Percentiles rank a stretch among this genome's conserved stretches.
Conservation (phyloP, 108 stramenopile species). For the Fragilaria radians region DNA sequence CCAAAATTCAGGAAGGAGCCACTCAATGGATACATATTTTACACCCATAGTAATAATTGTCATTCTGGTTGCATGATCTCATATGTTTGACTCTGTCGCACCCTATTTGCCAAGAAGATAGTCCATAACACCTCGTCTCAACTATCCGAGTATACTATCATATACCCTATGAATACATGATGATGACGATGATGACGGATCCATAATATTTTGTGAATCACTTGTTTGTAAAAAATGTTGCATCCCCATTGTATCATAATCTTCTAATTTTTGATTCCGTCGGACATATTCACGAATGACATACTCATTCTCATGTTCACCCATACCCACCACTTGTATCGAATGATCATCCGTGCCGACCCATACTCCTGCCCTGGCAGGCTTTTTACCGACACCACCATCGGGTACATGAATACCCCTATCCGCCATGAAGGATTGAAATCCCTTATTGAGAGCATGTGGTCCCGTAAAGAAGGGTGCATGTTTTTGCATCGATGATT, state of each 20-base stretch:
- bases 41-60: too few relatives aligned
- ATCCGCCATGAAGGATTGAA: conserved; percentile 16
- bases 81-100: too few relatives aligned
- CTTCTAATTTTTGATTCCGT: conserved; percentile 4
- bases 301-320: conserved; percentile 27
- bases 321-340: conserved; percentile 24
- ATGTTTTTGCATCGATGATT: background rate
- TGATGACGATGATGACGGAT: too few relatives aligned
- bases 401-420: conserved; percentile 12
- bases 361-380: conserved; percentile 21
- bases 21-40: too few relatives aligned
- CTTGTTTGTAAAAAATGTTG: too few relatives aligned
- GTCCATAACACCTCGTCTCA: too few relatives aligned
- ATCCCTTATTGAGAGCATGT: conserved; percentile 27
- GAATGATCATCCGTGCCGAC: conserved; percentile 21
- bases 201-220: too few relatives aligned
- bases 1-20: too few relatives aligned
- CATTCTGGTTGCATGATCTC: too few relatives aligned
- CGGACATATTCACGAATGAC: conserved; percentile 20
- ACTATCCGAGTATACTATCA: too few relatives aligned
- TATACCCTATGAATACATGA: too few relatives aligned
- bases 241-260: conserved; percentile 21
- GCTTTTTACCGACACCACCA: conserved; percentile 10
- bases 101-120: too few relatives aligned
- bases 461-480: conserved; percentile 29